Conservation (phyloP, 257 asterid genomes). For the Przewalskia tangutica region DNA sequence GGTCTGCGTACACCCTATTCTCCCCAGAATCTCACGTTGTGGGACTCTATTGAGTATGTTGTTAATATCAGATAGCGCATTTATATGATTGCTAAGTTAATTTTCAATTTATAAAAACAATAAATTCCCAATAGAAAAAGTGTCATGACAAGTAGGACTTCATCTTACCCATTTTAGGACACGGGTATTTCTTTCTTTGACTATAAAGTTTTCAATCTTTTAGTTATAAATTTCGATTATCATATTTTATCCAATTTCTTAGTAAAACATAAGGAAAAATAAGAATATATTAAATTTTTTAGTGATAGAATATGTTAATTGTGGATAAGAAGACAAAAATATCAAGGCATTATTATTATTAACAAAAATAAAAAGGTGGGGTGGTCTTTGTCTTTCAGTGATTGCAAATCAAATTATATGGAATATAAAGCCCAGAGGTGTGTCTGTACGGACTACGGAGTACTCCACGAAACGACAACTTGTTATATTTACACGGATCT, state of each 20-base stretch:
- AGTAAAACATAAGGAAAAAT: no score
- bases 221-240: not conserved
- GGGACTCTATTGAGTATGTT: no score
- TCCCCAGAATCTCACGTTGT: no score
- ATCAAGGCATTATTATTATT: not conserved
- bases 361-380: not conserved
- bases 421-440: not conserved
- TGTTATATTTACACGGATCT: not conserved
- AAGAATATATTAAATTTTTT: no score
- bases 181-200: not conserved
- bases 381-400: not conserved
- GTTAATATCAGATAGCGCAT: not conserved
- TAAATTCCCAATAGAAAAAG: not conserved
- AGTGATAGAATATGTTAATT: not conserved
- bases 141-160: not conserved
- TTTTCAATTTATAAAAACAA: not conserved
- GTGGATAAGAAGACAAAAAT: not conserved
- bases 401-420: not conserved
- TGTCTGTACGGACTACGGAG: conserved; percentile 45
- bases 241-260: no score
- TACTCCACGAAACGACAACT: conserved; percentile 28
- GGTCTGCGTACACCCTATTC: no score
- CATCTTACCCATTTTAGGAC: not conserved
- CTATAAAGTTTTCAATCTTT: not conserved
- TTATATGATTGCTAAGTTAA: not conserved